phyloP scores from a whole-genome alignment of 331 rosid species.

The Rhamnella rubrinervis region DNA sequence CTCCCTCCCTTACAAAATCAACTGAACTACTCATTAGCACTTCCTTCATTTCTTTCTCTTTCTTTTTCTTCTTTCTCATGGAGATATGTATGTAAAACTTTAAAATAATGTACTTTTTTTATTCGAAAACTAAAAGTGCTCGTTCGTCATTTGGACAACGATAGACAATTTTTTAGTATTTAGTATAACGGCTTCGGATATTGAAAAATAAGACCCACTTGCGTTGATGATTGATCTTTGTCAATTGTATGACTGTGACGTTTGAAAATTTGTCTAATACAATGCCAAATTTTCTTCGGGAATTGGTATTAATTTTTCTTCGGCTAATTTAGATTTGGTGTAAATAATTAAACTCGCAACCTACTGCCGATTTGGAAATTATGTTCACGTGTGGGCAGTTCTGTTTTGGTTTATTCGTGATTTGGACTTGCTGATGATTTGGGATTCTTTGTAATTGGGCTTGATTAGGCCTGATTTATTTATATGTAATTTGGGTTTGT shows the following conservation, averaged over 20 bases:
- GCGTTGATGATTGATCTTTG: slow-evolving; percentile 11
- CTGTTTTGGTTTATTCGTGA: no score
- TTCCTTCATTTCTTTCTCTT: background rate
- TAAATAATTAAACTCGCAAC: no score
- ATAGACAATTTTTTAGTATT: slow-evolving; percentile 4
- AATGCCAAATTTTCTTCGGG: background rate
- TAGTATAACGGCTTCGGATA: background rate
- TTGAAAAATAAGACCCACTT: background rate
- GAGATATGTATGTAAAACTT: background rate
- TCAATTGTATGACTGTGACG: background rate
- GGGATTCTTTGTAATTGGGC: no score
- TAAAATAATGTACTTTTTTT: background rate
- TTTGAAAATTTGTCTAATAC: background rate
- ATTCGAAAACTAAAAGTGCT: background rate
- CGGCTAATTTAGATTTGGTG: no score
- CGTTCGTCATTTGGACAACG: background rate
- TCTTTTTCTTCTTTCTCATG: no score
- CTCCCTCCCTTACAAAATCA: slow-evolving; percentile 3
- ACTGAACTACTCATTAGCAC: slow-evolving; percentile 16
- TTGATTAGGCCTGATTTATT: no score
- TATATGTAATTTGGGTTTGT: no score
- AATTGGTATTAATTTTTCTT: no score
- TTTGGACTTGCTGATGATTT: no score
- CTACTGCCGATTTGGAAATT: no score
- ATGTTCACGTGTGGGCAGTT: no score